A percentile compares a stretch with the other conserved stretches of the same genome.
Evolutionary conservation across 495 filamentous ascomycete genomes (phyloP).

Genomic region (Penicillium soppii): DNA sequence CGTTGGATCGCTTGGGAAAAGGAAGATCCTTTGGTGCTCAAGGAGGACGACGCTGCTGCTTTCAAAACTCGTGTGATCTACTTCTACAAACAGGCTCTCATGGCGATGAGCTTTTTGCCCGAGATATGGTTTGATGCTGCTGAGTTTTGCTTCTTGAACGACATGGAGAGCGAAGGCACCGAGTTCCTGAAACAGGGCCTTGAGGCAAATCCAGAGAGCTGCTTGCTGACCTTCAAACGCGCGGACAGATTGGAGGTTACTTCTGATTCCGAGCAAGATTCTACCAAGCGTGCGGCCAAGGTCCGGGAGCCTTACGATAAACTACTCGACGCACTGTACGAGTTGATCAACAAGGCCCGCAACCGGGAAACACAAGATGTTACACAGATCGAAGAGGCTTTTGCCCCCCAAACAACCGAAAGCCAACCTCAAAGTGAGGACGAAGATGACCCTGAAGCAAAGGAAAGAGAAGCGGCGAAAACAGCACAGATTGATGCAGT

Average conservation of each 20-base stretch:
- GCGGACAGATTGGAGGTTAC: slow-evolving; percentile 80
- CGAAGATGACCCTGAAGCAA: slow-evolving; percentile 59
- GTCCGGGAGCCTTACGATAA: slow-evolving; percentile 81
- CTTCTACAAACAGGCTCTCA: slow-evolving; percentile 90
- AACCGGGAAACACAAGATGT: slow-evolving; percentile 69
- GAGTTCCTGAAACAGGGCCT: slow-evolving; percentile 80
- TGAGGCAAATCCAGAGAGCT: slow-evolving; percentile 89
- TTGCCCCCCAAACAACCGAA: slow-evolving; percentile 36
- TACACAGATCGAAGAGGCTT: slow-evolving; percentile 65
- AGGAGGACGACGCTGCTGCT: slow-evolving; percentile 67
- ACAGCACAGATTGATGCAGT: slow-evolving; percentile 68
- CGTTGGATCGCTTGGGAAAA: slow-evolving; percentile 95
- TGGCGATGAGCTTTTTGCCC: slow-evolving; percentile 91
- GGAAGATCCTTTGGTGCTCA: slow-evolving; percentile 81
- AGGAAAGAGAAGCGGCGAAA: slow-evolving; percentile 54
- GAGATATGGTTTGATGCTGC: slow-evolving; percentile 95
- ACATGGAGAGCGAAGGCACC: slow-evolving; percentile 64
- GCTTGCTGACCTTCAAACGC: slow-evolving; percentile 81
- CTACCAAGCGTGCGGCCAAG: slow-evolving; percentile 64
- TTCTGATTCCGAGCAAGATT: slow-evolving; percentile 68
- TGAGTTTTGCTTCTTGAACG: slow-evolving; percentile 86
- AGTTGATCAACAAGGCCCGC: slow-evolving; percentile 69
- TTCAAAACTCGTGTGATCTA: slow-evolving; percentile 79
- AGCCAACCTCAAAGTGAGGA: slow-evolving; percentile 58
- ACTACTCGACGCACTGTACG: slow-evolving; percentile 81